Percentiles rank a stretch among this genome's conserved stretches.
phyloP scores from a whole-genome alignment of 495 filamentous ascomycete species.

The Apiosordaria backusii region DNA sequence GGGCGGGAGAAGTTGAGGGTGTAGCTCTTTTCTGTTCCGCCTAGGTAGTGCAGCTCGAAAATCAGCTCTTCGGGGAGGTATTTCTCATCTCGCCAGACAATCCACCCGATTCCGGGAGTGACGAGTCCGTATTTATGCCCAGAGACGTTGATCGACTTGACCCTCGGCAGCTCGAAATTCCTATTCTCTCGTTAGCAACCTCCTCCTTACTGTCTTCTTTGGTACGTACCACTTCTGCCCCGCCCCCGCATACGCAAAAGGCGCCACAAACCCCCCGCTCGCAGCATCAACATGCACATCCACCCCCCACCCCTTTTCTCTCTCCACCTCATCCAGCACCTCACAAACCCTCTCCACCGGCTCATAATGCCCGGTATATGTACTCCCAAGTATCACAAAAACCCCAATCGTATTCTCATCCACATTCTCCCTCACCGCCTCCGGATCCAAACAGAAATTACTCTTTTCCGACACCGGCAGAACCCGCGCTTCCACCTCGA shows the following conservation, averaged over 20 bases:
- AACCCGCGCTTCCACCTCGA: slow-evolving; percentile 72
- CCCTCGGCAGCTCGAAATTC: slow-evolving; percentile 67
- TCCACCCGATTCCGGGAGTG: slow-evolving; percentile 71
- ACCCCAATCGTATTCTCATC: slow-evolving; percentile 79
- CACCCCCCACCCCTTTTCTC: slow-evolving; percentile 60
- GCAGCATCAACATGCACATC: slow-evolving; percentile 76
- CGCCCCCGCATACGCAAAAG: slow-evolving; percentile 61
- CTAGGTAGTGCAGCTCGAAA: slow-evolving; percentile 73
- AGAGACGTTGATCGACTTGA: slow-evolving; percentile 71
- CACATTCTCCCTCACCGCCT: slow-evolving; percentile 60
- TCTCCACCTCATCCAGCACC: slow-evolving; percentile 63
- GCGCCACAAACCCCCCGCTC: slow-evolving; percentile 68
- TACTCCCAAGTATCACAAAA: slow-evolving; percentile 70
- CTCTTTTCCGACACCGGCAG: slow-evolving; percentile 63
- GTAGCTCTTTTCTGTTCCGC: slow-evolving; percentile 69
- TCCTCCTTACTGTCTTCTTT: not conserved
- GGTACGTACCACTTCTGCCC: slow-evolving; percentile 54
- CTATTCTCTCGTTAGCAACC: slow-evolving; percentile 31
- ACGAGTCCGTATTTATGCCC: slow-evolving; percentile 73
- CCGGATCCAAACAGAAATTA: slow-evolving; percentile 59
- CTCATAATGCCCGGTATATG: slow-evolving; percentile 75
- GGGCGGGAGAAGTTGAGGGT: slow-evolving; percentile 75
- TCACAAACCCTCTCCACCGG: slow-evolving; percentile 66
- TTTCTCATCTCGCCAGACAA: slow-evolving; percentile 67
- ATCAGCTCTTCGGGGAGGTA: slow-evolving; percentile 67